Percentiles rank a stretch among this genome's conserved stretches.
Conservation (phyloP, 306 rosid genomes). For the Ceratonia siliqua region DNA sequence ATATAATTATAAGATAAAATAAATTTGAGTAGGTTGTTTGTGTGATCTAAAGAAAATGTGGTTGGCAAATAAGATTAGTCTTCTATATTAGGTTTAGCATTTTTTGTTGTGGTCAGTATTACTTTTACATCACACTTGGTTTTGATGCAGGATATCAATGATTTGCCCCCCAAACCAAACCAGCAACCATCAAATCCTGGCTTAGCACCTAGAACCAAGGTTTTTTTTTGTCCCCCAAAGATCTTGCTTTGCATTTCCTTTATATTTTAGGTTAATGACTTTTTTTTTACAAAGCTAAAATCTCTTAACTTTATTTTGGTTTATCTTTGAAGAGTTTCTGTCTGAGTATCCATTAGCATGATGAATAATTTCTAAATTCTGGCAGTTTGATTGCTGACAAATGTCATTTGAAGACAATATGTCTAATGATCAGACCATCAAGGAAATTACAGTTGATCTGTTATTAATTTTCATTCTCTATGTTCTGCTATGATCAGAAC, state of each 20-base stretch:
- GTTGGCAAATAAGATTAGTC: neutral
- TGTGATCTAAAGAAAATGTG: neutral
- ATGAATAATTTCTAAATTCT: neutral
- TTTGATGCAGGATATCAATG: slow-evolving; percentile 75
- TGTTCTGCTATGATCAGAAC: slow-evolving; percentile 20
- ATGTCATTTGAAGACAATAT: neutral
- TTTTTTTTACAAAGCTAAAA: neutral
- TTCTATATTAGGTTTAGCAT: slow-evolving; percentile 26
- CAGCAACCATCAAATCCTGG: slow-evolving; percentile 86
- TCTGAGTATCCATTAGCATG: neutral
- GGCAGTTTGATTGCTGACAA: neutral
- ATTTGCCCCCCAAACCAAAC: slow-evolving; percentile 78
- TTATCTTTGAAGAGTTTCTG: slow-evolving; percentile 5
- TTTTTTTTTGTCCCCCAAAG: slow-evolving; percentile 1
- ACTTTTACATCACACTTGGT: slow-evolving; percentile 22
- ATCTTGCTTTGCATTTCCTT: slow-evolving; percentile 1
- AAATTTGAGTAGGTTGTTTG: neutral
- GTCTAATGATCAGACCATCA: neutral
- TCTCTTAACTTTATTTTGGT: neutral
- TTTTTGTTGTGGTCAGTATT: slow-evolving; percentile 24
- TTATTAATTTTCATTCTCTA: slow-evolving; percentile 5
- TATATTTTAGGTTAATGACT: neutral
- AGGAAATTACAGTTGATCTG: slow-evolving; percentile 16
- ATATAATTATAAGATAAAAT: neutral
- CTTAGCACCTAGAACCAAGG: slow-evolving; percentile 75